Percentiles rank a stretch among this genome's conserved stretches.
Conservation (phyloP, 352 stramenopile genomes). For the Globisporangium echinulatum region DNA sequence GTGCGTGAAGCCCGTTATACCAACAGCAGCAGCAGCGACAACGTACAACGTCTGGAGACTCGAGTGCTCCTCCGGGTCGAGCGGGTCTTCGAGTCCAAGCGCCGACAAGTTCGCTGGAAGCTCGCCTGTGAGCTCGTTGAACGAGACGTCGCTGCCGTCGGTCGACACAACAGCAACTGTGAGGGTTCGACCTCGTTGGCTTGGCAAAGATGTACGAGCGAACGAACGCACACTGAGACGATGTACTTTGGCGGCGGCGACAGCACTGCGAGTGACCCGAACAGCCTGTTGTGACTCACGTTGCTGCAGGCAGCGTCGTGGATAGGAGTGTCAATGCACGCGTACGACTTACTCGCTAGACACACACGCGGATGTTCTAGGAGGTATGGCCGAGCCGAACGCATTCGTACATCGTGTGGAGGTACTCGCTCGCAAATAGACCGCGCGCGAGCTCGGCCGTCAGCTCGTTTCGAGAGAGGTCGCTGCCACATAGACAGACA, state of each 20-base stretch:
- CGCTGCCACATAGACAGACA: constrained; percentile 1
- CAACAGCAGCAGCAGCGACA: background rate
- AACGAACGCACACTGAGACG: constrained; percentile 27
- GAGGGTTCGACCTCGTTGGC: too few relatives aligned
- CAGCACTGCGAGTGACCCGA: constrained; percentile 26
- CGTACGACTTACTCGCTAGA: background rate
- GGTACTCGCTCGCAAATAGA: constrained; percentile 37
- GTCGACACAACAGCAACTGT: background rate
- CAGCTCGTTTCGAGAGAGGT: constrained; percentile 46
- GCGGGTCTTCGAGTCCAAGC: constrained; percentile 39
- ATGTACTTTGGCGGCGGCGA: constrained; percentile 26
- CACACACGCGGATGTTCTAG: too few relatives aligned
- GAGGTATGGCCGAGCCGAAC: too few relatives aligned
- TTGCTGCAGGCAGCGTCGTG: constrained; percentile 21
- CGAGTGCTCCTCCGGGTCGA: constrained; percentile 47
- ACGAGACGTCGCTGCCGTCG: constrained; percentile 39
- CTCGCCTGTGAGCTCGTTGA: constrained; percentile 37
- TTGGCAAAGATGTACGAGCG: background rate
- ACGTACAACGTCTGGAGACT: constrained; percentile 38
- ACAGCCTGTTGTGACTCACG: constrained; percentile 42
- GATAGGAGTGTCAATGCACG: background rate
- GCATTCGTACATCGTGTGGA: constrained; percentile 40
- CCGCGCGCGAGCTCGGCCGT: constrained; percentile 20
- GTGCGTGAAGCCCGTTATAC: too few relatives aligned
- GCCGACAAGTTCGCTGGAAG: constrained; percentile 28